These are phyloP conservation scores for Camellia sinensis DNA, from an alignment of 148 eudicot species.

Conservation along the genomic window DNA sequence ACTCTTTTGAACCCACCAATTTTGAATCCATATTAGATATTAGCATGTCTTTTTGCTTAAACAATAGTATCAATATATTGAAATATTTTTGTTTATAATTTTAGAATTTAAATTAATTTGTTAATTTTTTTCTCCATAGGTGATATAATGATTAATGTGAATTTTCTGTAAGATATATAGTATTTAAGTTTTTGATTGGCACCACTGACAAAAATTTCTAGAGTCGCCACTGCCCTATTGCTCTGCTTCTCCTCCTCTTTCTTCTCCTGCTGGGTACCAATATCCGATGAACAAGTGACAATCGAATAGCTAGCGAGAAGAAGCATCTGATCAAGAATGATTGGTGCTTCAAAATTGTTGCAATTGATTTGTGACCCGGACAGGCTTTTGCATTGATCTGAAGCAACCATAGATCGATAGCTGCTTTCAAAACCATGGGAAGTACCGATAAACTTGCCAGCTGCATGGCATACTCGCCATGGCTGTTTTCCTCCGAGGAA, in stretches of 20 bases:
- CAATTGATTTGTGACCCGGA: constrained; percentile 13
- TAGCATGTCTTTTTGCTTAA: no score
- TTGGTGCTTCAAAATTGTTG: constrained; percentile 10
- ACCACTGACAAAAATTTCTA: no score
- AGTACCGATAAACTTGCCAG: constrained; percentile 16
- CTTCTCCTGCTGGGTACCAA: background rate
- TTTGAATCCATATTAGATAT: no score
- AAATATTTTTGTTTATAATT: no score
- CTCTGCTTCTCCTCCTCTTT: background rate
- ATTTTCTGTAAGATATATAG: no score
- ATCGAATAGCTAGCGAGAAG: constrained; percentile 27
- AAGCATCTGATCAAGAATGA: constrained; percentile 27
- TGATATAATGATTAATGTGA: no score
- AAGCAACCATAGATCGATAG: constrained; percentile 20
- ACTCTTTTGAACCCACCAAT: no score
- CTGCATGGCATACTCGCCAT: constrained; percentile 16
- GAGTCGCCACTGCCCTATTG: no score
- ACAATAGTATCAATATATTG: no score
- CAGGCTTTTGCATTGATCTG: constrained; percentile 21
- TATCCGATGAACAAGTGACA: constrained; percentile 20
- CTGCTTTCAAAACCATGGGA: constrained; percentile 26
- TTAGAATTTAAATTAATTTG: no score
- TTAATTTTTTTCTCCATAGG: no score
- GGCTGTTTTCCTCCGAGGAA: constrained; percentile 18
- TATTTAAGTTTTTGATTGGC: no score